phyloP scores from a whole-genome alignment of 768 basidiomycete species.

The Suillus subluteus region DNA sequence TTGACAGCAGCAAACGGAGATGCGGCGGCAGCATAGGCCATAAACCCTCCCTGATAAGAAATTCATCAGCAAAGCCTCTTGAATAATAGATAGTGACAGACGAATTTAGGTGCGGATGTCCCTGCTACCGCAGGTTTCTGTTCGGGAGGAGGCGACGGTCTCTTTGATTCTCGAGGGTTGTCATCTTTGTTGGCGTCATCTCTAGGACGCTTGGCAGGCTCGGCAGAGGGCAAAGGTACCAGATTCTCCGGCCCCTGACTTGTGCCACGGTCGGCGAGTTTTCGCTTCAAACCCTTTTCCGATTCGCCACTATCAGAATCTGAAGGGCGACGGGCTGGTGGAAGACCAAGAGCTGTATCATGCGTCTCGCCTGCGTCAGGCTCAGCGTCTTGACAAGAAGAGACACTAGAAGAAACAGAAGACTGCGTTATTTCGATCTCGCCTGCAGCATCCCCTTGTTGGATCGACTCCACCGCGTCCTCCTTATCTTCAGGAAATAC shows the following conservation, averaged over 20 bases:
- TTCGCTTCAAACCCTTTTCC: conserved; percentile 73
- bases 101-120: conserved; percentile 48
- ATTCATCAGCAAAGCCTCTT: conserved; percentile 17
- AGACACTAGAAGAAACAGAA: conserved; percentile 23
- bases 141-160: conserved; percentile 74
- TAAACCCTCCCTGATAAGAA: conserved; percentile 63
- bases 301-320: conserved; percentile 50
- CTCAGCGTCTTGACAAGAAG: conserved; percentile 23
- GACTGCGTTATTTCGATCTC: conserved; percentile 16
- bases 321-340: conserved; percentile 32
- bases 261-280: conserved; percentile 66
- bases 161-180: conserved; percentile 61
- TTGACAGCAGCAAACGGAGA: conserved; percentile 79
- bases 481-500: conserved; percentile 17
- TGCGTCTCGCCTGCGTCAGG: conserved; percentile 37
- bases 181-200: conserved; percentile 66
- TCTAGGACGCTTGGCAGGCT: conserved; percentile 59
- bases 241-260: conserved; percentile 56
- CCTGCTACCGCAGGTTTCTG: conserved; percentile 26
- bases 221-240: conserved; percentile 25
- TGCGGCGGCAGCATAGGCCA: conserved; percentile 74
- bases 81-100: conserved; percentile 36
- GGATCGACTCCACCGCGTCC: conserved; percentile 17
- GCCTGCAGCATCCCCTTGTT: conserved; percentile 17
- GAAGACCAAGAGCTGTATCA: conserved; percentile 28